These are phyloP conservation scores for Aureobasidium uvarum DNA, from an alignment of 2,329 filamentous ascomycete species.

Conservation along the genomic window DNA sequence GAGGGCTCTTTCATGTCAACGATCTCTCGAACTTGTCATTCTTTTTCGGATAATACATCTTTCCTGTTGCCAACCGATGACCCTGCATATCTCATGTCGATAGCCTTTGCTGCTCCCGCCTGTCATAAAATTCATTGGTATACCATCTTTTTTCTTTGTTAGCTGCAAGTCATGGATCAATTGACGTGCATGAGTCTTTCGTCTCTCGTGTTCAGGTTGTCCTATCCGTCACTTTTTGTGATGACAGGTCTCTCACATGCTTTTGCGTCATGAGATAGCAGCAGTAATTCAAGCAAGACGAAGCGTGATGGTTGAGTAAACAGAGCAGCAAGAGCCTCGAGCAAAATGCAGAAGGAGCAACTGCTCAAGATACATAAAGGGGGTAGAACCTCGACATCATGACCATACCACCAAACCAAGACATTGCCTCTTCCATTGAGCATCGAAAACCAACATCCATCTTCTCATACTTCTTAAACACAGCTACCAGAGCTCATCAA, in stretches of 20 bases:
- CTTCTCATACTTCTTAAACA: not conserved
- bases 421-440: not conserved
- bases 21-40: not conserved
- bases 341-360: not conserved
- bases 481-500: not conserved
- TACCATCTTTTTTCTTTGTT: not conserved
- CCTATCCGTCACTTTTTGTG: constrained; percentile 4
- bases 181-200: constrained; percentile 2
- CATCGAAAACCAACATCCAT: not conserved
- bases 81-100: constrained; percentile 16
- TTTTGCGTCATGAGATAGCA: not conserved
- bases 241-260: constrained; percentile 17
- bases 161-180: constrained; percentile 16
- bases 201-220: not conserved
- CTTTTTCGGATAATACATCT: not conserved
- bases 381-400: not conserved
- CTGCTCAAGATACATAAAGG: not conserved
- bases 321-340: not conserved
- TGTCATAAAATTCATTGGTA: not conserved
- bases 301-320: constrained; percentile 6
- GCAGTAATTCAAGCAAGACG: constrained; percentile 9
- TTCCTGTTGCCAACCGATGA: not conserved
- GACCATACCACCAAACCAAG: not conserved
- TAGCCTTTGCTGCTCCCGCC: not conserved
- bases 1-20: not conserved